phyloP scores from a whole-genome alignment of 2,329 filamentous ascomycete genomes.

The Sphaceloma murrayae region DNA sequence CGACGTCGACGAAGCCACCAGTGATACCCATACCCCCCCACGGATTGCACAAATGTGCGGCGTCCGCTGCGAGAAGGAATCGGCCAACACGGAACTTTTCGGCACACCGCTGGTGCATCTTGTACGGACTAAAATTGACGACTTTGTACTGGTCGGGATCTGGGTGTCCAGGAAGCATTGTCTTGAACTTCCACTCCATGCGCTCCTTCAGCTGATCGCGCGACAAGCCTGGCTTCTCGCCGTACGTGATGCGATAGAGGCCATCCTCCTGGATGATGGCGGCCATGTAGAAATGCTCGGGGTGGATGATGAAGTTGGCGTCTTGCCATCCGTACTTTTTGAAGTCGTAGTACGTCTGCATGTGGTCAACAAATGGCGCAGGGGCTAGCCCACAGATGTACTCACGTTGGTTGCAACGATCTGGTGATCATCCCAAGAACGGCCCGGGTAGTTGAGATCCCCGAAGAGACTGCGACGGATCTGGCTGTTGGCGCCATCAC shows the following conservation, averaged over 20 bases:
- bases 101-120: conserved; percentile 33
- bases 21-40: conserved; percentile 24
- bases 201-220: conserved; percentile 22
- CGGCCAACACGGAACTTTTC: conserved; percentile 27
- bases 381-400: background rate
- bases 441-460: conserved; percentile 22
- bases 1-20: conserved; percentile 23
- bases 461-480: conserved; percentile 22
- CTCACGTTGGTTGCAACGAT: conserved; percentile 21
- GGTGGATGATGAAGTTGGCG: conserved; percentile 35
- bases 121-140: conserved; percentile 32
- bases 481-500: conserved; percentile 22
- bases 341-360: conserved; percentile 28
- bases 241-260: conserved; percentile 35
- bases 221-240: conserved; percentile 28
- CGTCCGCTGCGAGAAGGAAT: conserved; percentile 32
- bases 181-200: conserved; percentile 23
- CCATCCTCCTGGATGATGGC: conserved; percentile 25
- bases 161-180: conserved; percentile 22
- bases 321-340: conserved; percentile 31
- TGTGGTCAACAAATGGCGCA: background rate
- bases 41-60: conserved; percentile 31
- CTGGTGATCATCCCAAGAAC: conserved; percentile 19
- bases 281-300: conserved; percentile 27
- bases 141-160: conserved; percentile 28